These are phyloP conservation scores for Taphrina wiesneri DNA, from an alignment of 1,139 yeast species.

Conservation along the genomic window DNA sequence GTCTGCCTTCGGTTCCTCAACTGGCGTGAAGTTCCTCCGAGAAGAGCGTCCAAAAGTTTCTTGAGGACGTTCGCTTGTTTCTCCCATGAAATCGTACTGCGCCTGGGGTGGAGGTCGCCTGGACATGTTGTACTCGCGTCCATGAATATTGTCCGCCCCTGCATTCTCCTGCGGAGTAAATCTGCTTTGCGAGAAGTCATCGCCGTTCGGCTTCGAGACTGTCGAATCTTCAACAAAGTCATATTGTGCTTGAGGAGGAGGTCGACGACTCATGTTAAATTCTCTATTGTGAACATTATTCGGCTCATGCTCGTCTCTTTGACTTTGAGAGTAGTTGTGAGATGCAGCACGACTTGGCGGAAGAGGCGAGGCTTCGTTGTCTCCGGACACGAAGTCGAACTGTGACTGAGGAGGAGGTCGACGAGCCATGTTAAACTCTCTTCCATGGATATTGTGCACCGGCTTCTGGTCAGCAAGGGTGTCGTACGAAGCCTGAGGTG, in stretches of 20 bases:
- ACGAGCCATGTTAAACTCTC: conserved; percentile 14
- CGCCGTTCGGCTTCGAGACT: not conserved
- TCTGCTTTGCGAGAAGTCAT: not conserved
- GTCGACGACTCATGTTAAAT: conserved; percentile 12
- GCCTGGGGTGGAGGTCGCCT: conserved; percentile 31
- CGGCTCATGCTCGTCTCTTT: conserved; percentile 1
- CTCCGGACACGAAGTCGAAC: conserved; percentile 16
- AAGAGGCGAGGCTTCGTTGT: not conserved
- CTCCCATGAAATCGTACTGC: conserved; percentile 17
- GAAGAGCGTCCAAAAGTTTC: conserved; percentile 12
- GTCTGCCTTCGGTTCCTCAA: not conserved
- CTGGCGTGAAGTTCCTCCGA: conserved; percentile 7
- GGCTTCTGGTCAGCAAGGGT: conserved; percentile 1
- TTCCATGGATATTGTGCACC: conserved; percentile 13
- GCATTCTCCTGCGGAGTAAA: conserved; percentile 13
- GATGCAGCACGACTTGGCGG: conserved; percentile 14
- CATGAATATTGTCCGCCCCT: conserved; percentile 16
- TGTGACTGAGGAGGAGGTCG: conserved; percentile 21
- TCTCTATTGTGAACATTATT: not conserved
- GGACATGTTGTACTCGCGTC: conserved; percentile 25
- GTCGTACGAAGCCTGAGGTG: conserved; percentile 5
- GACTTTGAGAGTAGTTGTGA: conserved; percentile 13
- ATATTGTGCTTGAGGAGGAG: conserved; percentile 32
- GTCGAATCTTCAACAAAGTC: conserved; percentile 10
- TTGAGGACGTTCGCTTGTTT: not conserved